These are phyloP conservation scores for Aureobasidium musti DNA, from an alignment of 2,329 filamentous ascomycete genomes.

Conservation along the genomic window DNA sequence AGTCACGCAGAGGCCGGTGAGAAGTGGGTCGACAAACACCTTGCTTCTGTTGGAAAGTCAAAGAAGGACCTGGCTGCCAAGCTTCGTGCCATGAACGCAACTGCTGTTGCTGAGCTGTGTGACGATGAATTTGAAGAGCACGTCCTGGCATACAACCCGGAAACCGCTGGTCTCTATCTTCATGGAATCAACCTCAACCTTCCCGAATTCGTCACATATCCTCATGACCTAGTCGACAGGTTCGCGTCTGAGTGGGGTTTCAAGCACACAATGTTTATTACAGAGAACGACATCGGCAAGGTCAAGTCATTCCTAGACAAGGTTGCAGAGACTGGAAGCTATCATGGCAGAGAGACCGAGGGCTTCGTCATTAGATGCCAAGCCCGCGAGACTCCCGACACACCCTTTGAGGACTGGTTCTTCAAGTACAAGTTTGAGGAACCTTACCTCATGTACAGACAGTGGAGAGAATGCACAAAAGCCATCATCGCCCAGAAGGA, in stretches of 20 bases:
- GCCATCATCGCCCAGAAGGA: conserved; percentile 73
- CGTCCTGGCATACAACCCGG: conserved; percentile 81
- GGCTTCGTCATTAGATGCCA: conserved; percentile 94
- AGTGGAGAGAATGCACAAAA: conserved; percentile 98
- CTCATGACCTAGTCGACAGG: conserved; percentile 76
- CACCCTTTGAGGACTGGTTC: conserved; percentile 86
- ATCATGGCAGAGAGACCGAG: conserved; percentile 89
- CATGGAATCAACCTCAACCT: conserved; percentile 96
- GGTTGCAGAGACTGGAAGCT: conserved; percentile 83
- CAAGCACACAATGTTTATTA: conserved; percentile 77
- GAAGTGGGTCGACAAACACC: conserved; percentile 75
- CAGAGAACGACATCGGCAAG: conserved; percentile 70
- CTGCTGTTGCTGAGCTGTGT: conserved; percentile 92
- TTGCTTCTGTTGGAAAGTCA: conserved; percentile 74
- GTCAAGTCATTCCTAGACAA: conserved; percentile 81
- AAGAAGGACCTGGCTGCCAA: conserved; percentile 75
- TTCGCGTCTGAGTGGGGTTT: conserved; percentile 96
- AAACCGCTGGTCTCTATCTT: conserved; percentile 85
- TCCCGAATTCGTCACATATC: conserved; percentile 87
- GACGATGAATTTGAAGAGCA: conserved; percentile 97
- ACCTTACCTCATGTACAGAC: conserved; percentile 96
- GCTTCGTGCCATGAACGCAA: conserved; percentile 79
- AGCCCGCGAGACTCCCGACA: conserved; percentile 57
- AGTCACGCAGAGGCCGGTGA: conserved; percentile 88
- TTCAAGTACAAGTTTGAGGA: conserved; percentile 99